These are phyloP conservation scores for Sugiyamaella pinicola DNA, from an alignment of 1,139 yeast species.

Conservation along the genomic window DNA sequence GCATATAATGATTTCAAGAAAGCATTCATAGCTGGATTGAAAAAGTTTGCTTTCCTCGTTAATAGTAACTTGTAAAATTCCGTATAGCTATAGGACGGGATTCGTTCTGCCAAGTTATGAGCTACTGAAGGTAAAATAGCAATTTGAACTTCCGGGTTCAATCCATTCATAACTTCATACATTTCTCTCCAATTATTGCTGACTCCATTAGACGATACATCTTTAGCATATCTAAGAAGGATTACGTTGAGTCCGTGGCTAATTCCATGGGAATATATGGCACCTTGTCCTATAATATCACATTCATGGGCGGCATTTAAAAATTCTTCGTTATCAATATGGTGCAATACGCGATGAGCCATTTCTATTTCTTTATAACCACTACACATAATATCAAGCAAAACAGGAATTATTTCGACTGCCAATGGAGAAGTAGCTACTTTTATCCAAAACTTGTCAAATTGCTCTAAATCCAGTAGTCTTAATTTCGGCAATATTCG, in stretches of 20 bases:
- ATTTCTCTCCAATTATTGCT: conserved; percentile 26
- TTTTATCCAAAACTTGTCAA: conserved; percentile 27
- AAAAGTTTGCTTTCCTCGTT: conserved; percentile 26
- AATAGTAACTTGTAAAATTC: conserved; percentile 31
- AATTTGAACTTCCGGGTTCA: conserved; percentile 23
- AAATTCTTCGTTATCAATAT: conserved; percentile 19
- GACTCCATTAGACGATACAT: conserved; percentile 12
- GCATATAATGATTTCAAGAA: conserved; percentile 25
- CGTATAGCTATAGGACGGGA: conserved; percentile 28
- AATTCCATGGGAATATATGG: conserved; percentile 21
- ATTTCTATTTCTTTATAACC: conserved; percentile 11
- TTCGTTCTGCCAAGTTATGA: conserved; percentile 24
- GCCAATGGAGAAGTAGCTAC: conserved; percentile 22
- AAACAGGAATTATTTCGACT: conserved; percentile 28
- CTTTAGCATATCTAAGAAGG: conserved; percentile 18
- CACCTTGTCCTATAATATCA: neutral
- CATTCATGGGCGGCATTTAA: neutral
- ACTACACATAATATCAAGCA: conserved; percentile 21
- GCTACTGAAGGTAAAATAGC: conserved; percentile 27
- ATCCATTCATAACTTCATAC: conserved; percentile 24
- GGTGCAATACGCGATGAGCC: conserved; percentile 24
- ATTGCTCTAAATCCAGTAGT: conserved; percentile 16
- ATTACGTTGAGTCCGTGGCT: conserved; percentile 29
- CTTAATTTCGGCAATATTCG: conserved; percentile 8
- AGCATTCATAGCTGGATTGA: conserved; percentile 12